A percentile compares a stretch with the other conserved stretches of the same genome.
phyloP scores from a whole-genome alignment of 2,329 filamentous ascomycete genomes.

The Phialocephala sp. region DNA sequence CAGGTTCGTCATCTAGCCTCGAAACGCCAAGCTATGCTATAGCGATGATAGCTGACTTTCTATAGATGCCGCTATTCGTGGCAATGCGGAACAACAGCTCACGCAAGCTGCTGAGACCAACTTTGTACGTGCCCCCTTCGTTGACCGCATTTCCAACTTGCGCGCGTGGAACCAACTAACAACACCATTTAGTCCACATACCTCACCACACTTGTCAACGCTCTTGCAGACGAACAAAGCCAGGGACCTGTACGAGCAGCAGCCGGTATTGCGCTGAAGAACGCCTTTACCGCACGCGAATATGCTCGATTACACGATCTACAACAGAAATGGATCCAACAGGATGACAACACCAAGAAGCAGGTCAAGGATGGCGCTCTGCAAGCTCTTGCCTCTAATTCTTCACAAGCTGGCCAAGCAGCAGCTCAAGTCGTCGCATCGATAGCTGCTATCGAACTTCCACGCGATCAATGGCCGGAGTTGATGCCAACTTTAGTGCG shows the following conservation, averaged over 20 bases:
- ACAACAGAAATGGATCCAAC: conserved; percentile 90
- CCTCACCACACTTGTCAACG: conserved; percentile 88
- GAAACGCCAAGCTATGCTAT: conserved; percentile 17
- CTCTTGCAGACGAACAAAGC: conserved; percentile 89
- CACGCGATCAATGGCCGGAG: conserved; percentile 90
- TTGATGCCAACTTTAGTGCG: conserved; percentile 88
- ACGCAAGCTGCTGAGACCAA: conserved; percentile 90
- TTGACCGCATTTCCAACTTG: conserved; percentile 40
- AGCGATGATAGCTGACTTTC: conserved; percentile 42
- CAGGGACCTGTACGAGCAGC: conserved; percentile 87
- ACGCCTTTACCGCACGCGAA: conserved; percentile 95
- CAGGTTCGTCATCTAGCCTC: conserved; percentile 66
- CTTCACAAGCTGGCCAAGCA: conserved; percentile 83
- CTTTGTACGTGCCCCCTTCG: conserved; percentile 71
- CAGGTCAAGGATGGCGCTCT: conserved; percentile 91
- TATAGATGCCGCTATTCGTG: conserved; percentile 86
- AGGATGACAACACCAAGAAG: conserved; percentile 80
- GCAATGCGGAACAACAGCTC: conserved; percentile 92
- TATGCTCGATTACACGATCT: conserved; percentile 84
- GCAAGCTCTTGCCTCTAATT: conserved; percentile 80
- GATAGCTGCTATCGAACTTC: conserved; percentile 93
- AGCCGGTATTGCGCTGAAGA: conserved; percentile 95
- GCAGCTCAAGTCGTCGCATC: conserved; percentile 95
- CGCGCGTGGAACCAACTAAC: conserved; percentile 32
- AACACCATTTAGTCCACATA: conserved; percentile 74